phyloP scores from a whole-genome alignment of 805 yeast species.

The Limtongozyma cylindracea region DNA sequence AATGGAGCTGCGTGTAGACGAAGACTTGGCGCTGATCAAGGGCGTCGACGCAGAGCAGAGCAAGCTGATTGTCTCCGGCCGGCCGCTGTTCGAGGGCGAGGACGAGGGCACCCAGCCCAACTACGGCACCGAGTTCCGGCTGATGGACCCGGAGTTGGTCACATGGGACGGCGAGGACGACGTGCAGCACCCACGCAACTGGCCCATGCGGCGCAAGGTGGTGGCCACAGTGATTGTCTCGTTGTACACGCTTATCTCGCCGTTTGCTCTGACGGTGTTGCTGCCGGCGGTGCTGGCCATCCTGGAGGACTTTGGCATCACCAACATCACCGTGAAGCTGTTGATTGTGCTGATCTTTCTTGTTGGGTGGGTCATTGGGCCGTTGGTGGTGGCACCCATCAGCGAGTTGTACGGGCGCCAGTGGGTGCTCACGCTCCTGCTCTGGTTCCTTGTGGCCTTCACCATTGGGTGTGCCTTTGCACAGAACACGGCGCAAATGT shows the following conservation, averaged over 20 bases:
- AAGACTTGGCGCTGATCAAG: too few relatives aligned
- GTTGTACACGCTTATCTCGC: conserved; percentile 23
- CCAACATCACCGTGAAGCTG: conserved; percentile 5
- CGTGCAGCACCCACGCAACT: conserved; percentile 5
- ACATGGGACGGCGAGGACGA: conserved; percentile 44
- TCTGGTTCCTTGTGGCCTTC: conserved; percentile 20
- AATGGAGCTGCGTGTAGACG: too few relatives aligned
- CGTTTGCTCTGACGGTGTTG: conserved; percentile 34
- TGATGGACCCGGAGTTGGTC: conserved; percentile 37
- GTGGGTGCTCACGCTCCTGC: conserved; percentile 23
- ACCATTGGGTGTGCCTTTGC: conserved; percentile 40
- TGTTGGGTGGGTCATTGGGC: conserved; percentile 48
- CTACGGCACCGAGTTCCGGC: conserved; percentile 29
- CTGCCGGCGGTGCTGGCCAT: conserved; percentile 34
- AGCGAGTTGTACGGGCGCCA: conserved; percentile 41
- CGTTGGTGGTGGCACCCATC: conserved; percentile 38
- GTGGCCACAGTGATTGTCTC: too few relatives aligned
- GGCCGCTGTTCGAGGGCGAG: too few relatives aligned
- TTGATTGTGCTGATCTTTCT: conserved; percentile 28
- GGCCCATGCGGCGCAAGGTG: too few relatives aligned
- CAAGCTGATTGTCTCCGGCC: too few relatives aligned
- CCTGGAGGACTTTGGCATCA: conserved; percentile 12
- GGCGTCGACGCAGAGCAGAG: too few relatives aligned
- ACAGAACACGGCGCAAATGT: conserved; percentile 27
- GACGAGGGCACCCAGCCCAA: too few relatives aligned